Base-by-base conservation (phyloP, 768 basidiomycete species). In the Dioszegia hungarica region DNA sequence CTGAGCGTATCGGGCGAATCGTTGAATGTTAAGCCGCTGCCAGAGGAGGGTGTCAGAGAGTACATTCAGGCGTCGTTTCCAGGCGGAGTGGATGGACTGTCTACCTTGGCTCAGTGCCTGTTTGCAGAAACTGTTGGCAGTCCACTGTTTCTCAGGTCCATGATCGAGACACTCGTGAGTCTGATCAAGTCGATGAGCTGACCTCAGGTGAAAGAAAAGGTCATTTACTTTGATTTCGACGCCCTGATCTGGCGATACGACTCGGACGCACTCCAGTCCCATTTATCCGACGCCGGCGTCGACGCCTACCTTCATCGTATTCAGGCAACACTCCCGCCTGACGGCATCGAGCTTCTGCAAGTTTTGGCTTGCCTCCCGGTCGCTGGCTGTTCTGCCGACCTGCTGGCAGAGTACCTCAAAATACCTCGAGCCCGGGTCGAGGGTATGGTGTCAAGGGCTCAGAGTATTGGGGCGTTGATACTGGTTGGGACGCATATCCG, bases 321-420 rank as follows among this genome's bases (percentile, higher is more conserved):
- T 3, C 34, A 66, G 25, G 22, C 38, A 1, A 28, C 39, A 5
- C 52, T 71, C 24, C 55, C 67, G 2, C 29, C 19, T 1, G 60
- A 62, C 14, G 39, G 45, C 2, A 48, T 50, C 22, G 39, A 54
- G 14, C 24, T 68, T 22, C 19, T 15, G 3, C 15, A 57, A 49
- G 20, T 64, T 8, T 38, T 68, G 5, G 49, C 62, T 11, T 68
- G 56, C 38, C 43, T 72, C 20, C 70, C 70, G 1, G 56, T 60
- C 24, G 54, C 34, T 29, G 66, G 70, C 1, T 50, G 60, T n/a
- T 19, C 19, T 6, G 31, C 61, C 17, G 53, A 56, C 20, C 52
- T 63, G 1, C 38, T 68, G 1, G 57, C 64, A 5, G 53, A 60
- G 5, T 52, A 61, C 11, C 10, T 64, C 11, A 43, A 44, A 0